These are phyloP conservation scores for Talaromyces sp. DNA, from an alignment of 2,329 filamentous ascomycete species.

Conservation along the genomic window DNA sequence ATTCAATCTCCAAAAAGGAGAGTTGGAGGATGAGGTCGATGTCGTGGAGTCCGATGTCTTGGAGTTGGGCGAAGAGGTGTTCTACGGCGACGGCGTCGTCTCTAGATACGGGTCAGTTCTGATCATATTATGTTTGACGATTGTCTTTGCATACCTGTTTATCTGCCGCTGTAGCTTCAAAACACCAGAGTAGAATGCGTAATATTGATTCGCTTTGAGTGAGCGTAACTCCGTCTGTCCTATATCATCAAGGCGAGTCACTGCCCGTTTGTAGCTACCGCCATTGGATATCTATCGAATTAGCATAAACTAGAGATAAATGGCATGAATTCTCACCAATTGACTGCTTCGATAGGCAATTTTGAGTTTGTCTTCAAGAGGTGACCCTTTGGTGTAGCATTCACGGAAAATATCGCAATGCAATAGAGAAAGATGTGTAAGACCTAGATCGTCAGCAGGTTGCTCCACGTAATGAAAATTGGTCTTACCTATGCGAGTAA, in stretches of 20 bases:
- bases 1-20: constrained; percentile 60
- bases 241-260: constrained; percentile 59
- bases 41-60: constrained; percentile 53
- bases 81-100: constrained; percentile 58
- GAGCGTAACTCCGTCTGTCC: constrained; percentile 64
- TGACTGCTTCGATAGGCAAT: constrained; percentile 70
- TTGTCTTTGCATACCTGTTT: constrained; percentile 35
- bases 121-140: neutral
- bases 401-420: constrained; percentile 71
- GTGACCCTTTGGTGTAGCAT: constrained; percentile 63
- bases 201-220: constrained; percentile 69
- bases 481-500: constrained; percentile 66
- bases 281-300: constrained; percentile 54
- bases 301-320: neutral
- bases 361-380: constrained; percentile 76
- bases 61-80: constrained; percentile 58
- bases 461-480: neutral
- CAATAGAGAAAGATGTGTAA: constrained; percentile 55
- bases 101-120: constrained; percentile 33
- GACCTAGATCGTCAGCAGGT: constrained; percentile 42
- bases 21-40: constrained; percentile 61
- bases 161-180: constrained; percentile 45
- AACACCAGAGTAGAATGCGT: constrained; percentile 44
- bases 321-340: constrained; percentile 44
- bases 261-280: constrained; percentile 70